Evolutionary conservation across 306 rosid genomes (phyloP).

Genomic region (Malus sieversii): DNA sequence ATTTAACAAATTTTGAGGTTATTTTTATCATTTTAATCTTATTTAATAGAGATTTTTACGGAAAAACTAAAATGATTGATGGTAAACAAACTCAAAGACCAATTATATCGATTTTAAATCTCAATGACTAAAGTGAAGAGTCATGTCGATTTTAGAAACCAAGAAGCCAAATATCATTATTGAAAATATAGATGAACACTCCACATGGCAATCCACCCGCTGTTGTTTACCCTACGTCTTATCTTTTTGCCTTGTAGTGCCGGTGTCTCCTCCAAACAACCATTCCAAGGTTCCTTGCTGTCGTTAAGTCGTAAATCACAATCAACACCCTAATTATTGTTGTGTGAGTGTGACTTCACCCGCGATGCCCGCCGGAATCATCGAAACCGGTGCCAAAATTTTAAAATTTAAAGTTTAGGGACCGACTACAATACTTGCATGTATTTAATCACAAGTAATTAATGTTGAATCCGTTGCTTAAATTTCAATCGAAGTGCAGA

Average conservation of each 20-base stretch:
- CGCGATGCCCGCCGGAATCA: not conserved
- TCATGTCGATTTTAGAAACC: too few species aligned
- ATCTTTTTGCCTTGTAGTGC: not conserved
- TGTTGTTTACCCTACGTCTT: not conserved
- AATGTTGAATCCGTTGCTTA: constrained; percentile 53
- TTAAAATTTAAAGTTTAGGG: too few species aligned
- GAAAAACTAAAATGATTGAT: too few species aligned
- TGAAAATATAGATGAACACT: too few species aligned
- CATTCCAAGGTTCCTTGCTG: not conserved
- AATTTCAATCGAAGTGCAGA: constrained; percentile 53
- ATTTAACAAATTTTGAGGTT: too few species aligned
- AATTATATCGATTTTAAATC: too few species aligned
- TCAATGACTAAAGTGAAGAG: accelerated
- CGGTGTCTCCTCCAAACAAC: not conserved
- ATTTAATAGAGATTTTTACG: too few species aligned
- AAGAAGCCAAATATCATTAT: too few species aligned
- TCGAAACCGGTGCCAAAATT: not conserved
- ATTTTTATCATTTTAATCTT: too few species aligned
- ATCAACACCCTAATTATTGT: not conserved
- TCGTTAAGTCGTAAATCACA: not conserved
- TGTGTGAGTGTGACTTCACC: not conserved
- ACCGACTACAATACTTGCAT: too few species aligned
- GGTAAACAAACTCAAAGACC: accelerated
- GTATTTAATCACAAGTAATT: not conserved
- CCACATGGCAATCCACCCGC: too few species aligned